These are phyloP conservation scores for Xylaria digitata DNA, from an alignment of 2,329 filamentous ascomycete genomes.

Conservation along the genomic window DNA sequence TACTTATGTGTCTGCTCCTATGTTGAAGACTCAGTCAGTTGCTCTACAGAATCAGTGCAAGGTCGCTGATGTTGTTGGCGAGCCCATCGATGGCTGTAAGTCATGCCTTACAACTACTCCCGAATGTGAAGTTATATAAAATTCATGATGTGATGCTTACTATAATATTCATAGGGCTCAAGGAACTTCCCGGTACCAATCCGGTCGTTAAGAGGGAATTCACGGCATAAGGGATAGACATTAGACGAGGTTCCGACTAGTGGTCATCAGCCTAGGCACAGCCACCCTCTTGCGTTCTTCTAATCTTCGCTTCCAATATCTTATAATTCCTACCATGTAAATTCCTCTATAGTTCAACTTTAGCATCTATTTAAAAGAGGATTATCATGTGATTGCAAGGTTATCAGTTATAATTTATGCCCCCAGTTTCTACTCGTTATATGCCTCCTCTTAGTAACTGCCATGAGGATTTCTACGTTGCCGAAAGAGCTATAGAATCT, in stretches of 20 bases:
- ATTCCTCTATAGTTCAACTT: no score
- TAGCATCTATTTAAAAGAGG: no score
- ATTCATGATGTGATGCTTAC: conserved; percentile 23
- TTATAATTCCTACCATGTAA: no score
- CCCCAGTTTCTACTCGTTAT: no score
- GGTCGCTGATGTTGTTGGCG: conserved; percentile 45
- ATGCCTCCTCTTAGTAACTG: no score
- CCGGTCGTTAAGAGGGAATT: conserved; percentile 33
- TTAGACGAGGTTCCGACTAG: not conserved
- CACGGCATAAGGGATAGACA: conserved; percentile 15
- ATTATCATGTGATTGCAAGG: no score
- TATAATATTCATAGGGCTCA: conserved; percentile 38
- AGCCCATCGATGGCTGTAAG: conserved; percentile 48
- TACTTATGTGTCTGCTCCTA: conserved; percentile 48
- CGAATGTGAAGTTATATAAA: not conserved
- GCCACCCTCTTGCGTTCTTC: no score
- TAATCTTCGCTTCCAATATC: no score
- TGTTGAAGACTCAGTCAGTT: conserved; percentile 45
- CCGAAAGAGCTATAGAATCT: no score
- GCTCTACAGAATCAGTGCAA: conserved; percentile 47
- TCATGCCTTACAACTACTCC: not conserved
- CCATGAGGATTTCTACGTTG: no score
- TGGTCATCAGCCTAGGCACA: no score
- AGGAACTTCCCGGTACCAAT: conserved; percentile 40
- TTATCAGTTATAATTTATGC: no score